A percentile compares a stretch with the other conserved stretches of the same genome.
phyloP scores from a whole-genome alignment of 176 grass and related monocot genomes.

The Echinochloa phyllopogon region DNA sequence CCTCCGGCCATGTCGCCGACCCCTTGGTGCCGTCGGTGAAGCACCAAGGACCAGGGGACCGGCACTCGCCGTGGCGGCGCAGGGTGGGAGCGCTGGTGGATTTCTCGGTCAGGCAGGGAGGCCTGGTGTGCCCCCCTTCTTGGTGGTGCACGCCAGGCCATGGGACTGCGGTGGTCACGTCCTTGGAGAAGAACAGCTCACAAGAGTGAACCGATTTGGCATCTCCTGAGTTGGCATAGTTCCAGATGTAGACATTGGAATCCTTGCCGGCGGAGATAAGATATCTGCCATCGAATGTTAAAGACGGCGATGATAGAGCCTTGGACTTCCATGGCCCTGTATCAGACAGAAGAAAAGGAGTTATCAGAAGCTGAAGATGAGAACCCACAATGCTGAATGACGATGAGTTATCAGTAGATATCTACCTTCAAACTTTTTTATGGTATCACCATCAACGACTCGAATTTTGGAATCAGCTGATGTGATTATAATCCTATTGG shows the following conservation, averaged over 20 bases:
- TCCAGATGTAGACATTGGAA: conserved; percentile 90
- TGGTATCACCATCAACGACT: conserved; percentile 62
- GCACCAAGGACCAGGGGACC: conserved; percentile 47
- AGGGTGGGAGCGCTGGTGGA: not conserved
- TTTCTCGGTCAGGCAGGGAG: conserved; percentile 34
- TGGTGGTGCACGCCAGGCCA: conserved; percentile 58
- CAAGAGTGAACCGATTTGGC: conserved; percentile 55
- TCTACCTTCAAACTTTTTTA: conserved; percentile 80
- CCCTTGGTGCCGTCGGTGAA: conserved; percentile 50
- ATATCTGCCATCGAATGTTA: conserved; percentile 74
- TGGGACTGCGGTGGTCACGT: conserved; percentile 55
- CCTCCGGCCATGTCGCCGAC: conserved; percentile 78
- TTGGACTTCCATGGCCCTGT: conserved; percentile 74
- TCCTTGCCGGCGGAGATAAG: conserved; percentile 70
- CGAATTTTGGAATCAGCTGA: conserved; percentile 72
- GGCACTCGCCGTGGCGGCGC: conserved; percentile 35
- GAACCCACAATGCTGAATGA: not conserved
- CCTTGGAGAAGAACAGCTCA: conserved; percentile 75
- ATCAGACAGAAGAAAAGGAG: not conserved
- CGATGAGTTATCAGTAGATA: not conserved
- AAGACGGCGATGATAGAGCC: conserved; percentile 60
- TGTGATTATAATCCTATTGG: conserved; percentile 63
- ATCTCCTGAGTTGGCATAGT: conserved; percentile 38
- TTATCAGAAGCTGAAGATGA: not conserved
- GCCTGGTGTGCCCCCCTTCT: not conserved